phyloP scores from a whole-genome alignment of 495 filamentous ascomycete genomes.

The Cladorrhinum samala region DNA sequence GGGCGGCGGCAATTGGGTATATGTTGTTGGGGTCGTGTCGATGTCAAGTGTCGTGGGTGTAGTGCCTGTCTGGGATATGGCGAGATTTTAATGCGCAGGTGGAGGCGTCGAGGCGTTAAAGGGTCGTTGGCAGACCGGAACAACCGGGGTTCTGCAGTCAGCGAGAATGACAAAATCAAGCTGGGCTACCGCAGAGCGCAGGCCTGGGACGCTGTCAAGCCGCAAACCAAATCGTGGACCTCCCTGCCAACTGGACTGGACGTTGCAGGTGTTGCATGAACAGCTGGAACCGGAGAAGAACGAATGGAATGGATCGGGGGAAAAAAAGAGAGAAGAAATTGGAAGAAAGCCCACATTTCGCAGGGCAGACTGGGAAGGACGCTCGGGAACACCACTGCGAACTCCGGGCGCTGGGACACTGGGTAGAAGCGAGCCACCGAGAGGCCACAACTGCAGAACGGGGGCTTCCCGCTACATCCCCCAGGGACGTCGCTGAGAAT shows the following conservation, averaged over 20 bases:
- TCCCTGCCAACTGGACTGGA: not conserved
- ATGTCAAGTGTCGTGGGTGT: not conserved
- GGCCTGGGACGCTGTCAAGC: not conserved
- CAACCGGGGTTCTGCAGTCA: conserved; percentile 14
- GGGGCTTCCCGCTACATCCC: conserved; percentile 11
- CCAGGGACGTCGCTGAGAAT: conserved; percentile 22
- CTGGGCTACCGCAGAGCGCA: conserved; percentile 6
- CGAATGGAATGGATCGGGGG: not conserved
- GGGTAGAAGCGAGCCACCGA: not conserved
- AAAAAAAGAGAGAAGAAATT: not conserved
- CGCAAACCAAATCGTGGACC: not conserved
- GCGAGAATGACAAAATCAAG: conserved; percentile 6
- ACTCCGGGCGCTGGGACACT: not conserved
- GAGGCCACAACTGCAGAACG: conserved; percentile 7
- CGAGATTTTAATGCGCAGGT: conserved; percentile 18
- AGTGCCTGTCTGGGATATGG: conserved; percentile 4
- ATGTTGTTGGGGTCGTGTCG: not conserved
- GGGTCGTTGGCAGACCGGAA: conserved; percentile 12
- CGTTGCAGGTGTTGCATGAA: conserved; percentile 4
- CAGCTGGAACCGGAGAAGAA: not conserved
- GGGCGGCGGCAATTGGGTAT: not conserved
- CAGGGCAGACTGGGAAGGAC: not conserved
- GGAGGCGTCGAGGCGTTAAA: not conserved
- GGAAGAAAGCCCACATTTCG: not conserved
- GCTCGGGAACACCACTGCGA: not conserved